Evolutionary conservation across 805 yeast species (phyloP).

Genomic region (Candida pini): DNA sequence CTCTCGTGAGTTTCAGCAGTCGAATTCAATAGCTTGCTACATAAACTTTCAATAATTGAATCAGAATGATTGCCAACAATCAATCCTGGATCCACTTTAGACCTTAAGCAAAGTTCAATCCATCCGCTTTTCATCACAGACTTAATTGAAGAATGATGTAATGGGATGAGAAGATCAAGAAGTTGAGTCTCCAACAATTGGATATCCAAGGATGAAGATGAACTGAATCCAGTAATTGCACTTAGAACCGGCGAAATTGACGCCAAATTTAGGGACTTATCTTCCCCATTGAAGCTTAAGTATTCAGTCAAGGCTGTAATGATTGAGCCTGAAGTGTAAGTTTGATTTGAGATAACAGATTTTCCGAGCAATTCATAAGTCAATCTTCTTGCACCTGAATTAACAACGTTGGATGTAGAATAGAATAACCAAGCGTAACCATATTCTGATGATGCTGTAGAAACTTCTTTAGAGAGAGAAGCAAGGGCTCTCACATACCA

Average conservation of each 20-base stretch:
- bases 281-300: conserved; percentile 11
- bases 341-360: conserved; percentile 32
- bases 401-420: conserved; percentile 36
- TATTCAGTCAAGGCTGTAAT: conserved; percentile 35
- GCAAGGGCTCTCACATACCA: conserved; percentile 50
- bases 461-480: conserved; percentile 22
- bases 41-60: conserved; percentile 21
- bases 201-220: conserved; percentile 16
- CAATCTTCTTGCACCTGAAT: conserved; percentile 29
- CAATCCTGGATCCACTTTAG: conserved; percentile 58
- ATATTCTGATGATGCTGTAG: conserved; percentile 16
- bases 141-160: conserved; percentile 38
- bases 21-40: conserved; percentile 9
- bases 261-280: conserved; percentile 19
- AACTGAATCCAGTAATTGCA: conserved; percentile 33
- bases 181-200: conserved; percentile 29
- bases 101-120: conserved; percentile 67
- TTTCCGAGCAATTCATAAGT: conserved; percentile 29
- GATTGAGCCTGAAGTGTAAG: conserved; percentile 37
- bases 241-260: conserved; percentile 32
- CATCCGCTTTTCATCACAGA: conserved; percentile 47
- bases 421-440: conserved; percentile 49
- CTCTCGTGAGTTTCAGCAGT: conserved; percentile 28
- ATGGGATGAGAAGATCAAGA: conserved; percentile 34
- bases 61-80: conserved; percentile 33